Percentiles rank a stretch among this genome's conserved stretches.
Evolutionary conservation across 176 grass and related monocot species (phyloP).

Genomic region (Eragrostis nindensis): DNA sequence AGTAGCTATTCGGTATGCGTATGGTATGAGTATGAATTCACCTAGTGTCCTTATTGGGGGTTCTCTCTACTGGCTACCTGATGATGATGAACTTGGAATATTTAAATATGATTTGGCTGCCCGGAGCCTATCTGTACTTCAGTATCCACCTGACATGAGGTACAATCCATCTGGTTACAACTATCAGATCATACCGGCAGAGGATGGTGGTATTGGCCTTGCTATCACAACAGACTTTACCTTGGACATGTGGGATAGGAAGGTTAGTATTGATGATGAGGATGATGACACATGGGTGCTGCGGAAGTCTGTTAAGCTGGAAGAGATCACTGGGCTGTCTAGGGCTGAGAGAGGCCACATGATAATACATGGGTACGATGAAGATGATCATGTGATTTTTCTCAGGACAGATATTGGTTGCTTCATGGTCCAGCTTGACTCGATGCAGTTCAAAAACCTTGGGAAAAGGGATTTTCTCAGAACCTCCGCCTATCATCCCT

Average conservation of each 20-base stretch:
- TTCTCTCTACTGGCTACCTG: slow-evolving; percentile 19
- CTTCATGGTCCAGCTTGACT: slow-evolving; percentile 14
- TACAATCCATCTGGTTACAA: not conserved
- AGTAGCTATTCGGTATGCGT: not conserved
- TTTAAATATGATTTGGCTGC: not conserved
- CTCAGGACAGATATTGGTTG: slow-evolving; percentile 6
- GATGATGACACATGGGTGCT: not conserved
- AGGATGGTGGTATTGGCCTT: slow-evolving; percentile 1
- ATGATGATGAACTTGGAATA: not conserved
- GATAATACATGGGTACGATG: slow-evolving; percentile 35
- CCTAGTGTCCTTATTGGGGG: not conserved
- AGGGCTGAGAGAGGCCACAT: slow-evolving; percentile 2
- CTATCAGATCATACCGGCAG: slow-evolving; percentile 15
- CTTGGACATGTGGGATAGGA: not conserved
- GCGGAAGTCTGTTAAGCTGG: not conserved
- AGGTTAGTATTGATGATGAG: not conserved
- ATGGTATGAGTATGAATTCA: too few species aligned
- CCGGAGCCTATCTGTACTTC: not conserved
- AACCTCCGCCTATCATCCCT: slow-evolving; percentile 30
- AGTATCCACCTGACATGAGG: not conserved
- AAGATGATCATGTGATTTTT: slow-evolving; percentile 32
- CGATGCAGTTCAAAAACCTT: slow-evolving; percentile 34
- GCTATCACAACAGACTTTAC: not conserved
- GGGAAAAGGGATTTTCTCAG: slow-evolving; percentile 17
- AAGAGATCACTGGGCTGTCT: slow-evolving; percentile 10